These are phyloP conservation scores for Medicago lupulina DNA, from an alignment of 306 rosid species.

Conservation along the genomic window DNA sequence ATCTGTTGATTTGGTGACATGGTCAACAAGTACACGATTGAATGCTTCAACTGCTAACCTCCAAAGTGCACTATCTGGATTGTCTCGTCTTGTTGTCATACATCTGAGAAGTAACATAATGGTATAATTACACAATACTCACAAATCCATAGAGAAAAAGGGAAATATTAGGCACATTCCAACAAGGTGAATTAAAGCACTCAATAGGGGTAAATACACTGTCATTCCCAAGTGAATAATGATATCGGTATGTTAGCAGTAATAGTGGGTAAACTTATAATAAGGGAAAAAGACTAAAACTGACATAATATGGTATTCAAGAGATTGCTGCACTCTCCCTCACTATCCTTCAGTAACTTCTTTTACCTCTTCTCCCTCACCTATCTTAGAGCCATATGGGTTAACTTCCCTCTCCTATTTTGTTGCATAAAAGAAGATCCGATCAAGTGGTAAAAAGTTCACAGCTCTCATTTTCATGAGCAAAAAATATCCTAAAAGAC, in stretches of 20 bases:
- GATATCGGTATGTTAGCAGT: conserved; percentile 12
- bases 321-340: neutral
- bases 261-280: neutral
- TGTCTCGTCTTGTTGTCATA: conserved; percentile 96
- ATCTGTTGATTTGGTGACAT: conserved; percentile 51
- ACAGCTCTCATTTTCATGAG: neutral
- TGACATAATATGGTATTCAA: neutral
- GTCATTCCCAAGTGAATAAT: neutral
- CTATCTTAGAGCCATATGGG: conserved; percentile 4
- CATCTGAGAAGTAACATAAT: conserved; percentile 60
- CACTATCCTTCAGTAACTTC: neutral
- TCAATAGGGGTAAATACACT: neutral
- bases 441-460: neutral
- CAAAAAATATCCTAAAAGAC: neutral
- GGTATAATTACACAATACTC: conserved; percentile 32
- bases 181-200: conserved; percentile 9
- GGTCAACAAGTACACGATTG: conserved; percentile 71
- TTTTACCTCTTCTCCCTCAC: neutral
- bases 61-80: conserved; percentile 90
- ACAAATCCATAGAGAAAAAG: conserved; percentile 22
- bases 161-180: conserved; percentile 8
- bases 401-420: neutral
- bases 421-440: neutral
- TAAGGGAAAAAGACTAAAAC: conserved; percentile 8
- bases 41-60: conserved; percentile 85